phyloP scores from a whole-genome alignment of 768 basidiomycete genomes.

The Lanmaoa rubissima region DNA sequence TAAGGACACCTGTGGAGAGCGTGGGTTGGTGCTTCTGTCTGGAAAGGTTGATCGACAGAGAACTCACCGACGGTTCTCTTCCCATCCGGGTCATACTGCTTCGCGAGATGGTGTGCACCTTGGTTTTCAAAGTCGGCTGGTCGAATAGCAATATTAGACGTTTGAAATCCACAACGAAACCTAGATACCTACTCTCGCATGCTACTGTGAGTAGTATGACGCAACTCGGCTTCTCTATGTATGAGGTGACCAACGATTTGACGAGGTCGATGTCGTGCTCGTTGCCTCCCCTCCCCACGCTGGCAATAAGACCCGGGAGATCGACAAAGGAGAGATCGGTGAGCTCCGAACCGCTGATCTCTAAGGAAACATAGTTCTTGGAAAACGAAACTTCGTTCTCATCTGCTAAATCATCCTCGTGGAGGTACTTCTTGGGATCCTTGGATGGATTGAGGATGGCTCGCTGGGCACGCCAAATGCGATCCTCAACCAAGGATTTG shows the following conservation, averaged over 20 bases:
- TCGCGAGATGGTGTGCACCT: slow-evolving; percentile 66
- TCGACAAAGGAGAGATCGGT: slow-evolving; percentile 67
- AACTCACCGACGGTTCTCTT: slow-evolving; percentile 65
- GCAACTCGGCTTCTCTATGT: slow-evolving; percentile 66
- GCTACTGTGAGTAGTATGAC: slow-evolving; percentile 69
- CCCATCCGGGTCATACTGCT: slow-evolving; percentile 57
- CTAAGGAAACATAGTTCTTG: slow-evolving; percentile 52
- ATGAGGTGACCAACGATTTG: slow-evolving; percentile 51
- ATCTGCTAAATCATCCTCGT: slow-evolving; percentile 2
- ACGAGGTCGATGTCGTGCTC: slow-evolving; percentile 61
- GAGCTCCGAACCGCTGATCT: slow-evolving; percentile 57
- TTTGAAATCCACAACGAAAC: neutral
- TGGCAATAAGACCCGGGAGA: slow-evolving; percentile 63
- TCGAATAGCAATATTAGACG: slow-evolving; percentile 38
- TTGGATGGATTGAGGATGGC: slow-evolving; percentile 61
- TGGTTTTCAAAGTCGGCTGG: slow-evolving; percentile 83
- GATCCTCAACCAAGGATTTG: slow-evolving; percentile 57
- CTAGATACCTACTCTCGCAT: slow-evolving; percentile 25
- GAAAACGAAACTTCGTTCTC: slow-evolving; percentile 44
- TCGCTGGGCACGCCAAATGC: slow-evolving; percentile 61
- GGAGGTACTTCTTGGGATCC: slow-evolving; percentile 15
- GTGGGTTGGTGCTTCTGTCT: neutral
- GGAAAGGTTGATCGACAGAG: slow-evolving; percentile 43
- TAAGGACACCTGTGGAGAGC: slow-evolving; percentile 38
- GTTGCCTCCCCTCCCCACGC: slow-evolving; percentile 48